Evolutionary conservation across 352 stramenopile genomes (phyloP), one percentile per base, ranked within the genome.

Genomic region (Phytophthora foliorum): DNA sequence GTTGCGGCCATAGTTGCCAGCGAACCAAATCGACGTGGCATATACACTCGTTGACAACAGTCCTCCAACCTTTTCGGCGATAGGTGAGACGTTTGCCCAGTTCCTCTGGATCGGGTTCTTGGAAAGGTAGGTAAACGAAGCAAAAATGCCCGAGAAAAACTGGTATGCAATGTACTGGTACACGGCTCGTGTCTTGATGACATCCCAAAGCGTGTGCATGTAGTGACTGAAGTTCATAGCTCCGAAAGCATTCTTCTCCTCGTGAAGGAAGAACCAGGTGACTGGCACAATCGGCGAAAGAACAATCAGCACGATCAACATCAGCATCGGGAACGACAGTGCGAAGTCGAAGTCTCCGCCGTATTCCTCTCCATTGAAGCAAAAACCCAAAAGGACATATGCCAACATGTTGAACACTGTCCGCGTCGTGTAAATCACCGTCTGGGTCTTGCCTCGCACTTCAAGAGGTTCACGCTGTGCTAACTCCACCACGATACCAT

Each of bases 361-460:
- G 60, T 85, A 88, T 22, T 81, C 72, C 22, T 74, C 63, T 31
- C 67, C 69, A 48, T 86, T 88, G 57, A 88, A 78, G 53, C 72
- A 78, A 24, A 86, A 54, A 0, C 68, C 80, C 22, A 84, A 72
- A 21, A 88, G 45, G 6, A 85, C 42, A 29, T 78, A 77, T 16
- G 76, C 69, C 31, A 87, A 36, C 42, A 80, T 70, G 22, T 66
- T 78, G 38, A 79, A 80, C 13, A 74, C 55, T 32, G 59, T 80
- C 3, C 77, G 79, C 39, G 65, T 77, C 13, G 73, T 84, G 67
- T 88, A 88, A 39, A 81, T 80, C n/a, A 83, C 72, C 21, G 78
- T 86, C 63, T 88, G 80, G 3, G 66, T 80, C 25, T 67, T 74
- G 24, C 80, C 80, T 56, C 80, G 57, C 16, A 78, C 60, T 27